phyloP scores from a whole-genome alignment of 441 rosid species.

The Adansonia madagascariensis region DNA sequence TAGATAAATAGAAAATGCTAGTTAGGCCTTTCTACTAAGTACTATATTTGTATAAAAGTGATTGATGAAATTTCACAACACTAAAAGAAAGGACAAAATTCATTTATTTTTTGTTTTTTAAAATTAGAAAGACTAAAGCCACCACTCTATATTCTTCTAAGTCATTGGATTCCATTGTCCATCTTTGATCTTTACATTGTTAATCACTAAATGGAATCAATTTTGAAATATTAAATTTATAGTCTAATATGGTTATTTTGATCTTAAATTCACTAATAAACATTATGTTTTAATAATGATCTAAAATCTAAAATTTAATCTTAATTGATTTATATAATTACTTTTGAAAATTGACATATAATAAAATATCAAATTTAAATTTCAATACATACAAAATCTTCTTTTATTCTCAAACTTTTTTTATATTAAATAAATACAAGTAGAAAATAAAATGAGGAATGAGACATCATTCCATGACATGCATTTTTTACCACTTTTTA shows the following conservation, averaged over 20 bases:
- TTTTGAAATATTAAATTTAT: no score
- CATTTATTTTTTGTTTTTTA: no score
- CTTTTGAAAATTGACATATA: no score
- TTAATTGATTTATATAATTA: no score
- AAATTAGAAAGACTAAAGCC: not conserved
- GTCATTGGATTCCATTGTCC: not conserved
- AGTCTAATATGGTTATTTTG: not conserved
- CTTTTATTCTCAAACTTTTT: no score
- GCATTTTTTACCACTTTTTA: not conserved
- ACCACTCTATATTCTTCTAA: not conserved
- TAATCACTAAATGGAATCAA: no score
- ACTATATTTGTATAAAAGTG: not conserved
- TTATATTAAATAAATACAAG: no score
- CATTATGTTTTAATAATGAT: no score
- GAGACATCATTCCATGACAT: not conserved
- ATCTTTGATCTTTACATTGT: not conserved
- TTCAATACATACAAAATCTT: no score
- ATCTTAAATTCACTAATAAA: no score
- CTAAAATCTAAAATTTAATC: no score
- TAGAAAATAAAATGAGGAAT: not conserved
- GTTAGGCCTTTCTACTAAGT: not conserved
- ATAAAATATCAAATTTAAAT: no score
- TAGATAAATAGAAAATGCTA: not conserved
- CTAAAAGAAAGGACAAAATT: not conserved
- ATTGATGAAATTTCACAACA: not conserved